These are phyloP conservation scores for Stevia rebaudiana DNA, from an alignment of 140 eudicot species.

Conservation along the genomic window DNA sequence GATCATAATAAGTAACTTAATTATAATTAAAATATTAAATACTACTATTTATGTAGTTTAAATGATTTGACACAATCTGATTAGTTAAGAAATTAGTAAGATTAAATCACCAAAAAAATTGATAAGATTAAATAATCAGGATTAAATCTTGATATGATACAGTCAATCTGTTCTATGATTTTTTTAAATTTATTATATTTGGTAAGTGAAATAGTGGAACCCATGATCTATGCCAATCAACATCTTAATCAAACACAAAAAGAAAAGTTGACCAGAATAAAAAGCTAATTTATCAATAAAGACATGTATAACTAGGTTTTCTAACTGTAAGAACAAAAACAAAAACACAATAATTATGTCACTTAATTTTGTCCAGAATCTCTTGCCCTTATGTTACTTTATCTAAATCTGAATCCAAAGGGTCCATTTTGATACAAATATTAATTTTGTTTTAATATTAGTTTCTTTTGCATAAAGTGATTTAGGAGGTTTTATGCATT, in stretches of 20 bases:
- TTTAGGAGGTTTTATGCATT: neutral
- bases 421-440: no score
- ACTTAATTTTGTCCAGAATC: constrained; percentile 3
- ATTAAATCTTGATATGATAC: neutral
- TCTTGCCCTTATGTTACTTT: neutral
- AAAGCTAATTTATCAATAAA: neutral
- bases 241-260: neutral
- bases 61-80: neutral
- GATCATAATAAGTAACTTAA: neutral
- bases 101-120: neutral
- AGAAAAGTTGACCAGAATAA: neutral
- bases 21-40: neutral
- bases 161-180: neutral
- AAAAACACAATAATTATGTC: neutral
- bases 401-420: neutral
- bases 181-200: neutral
- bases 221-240: constrained; percentile 9
- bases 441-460: neutral
- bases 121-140: neutral
- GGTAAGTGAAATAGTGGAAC: constrained; percentile 3
- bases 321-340: constrained; percentile 1
- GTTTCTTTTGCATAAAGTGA: neutral
- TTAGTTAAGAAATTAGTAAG: neutral
- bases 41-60: neutral
- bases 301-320: neutral